phyloP scores from a whole-genome alignment of 345 rosid species.

The Salix koriyanagi region DNA sequence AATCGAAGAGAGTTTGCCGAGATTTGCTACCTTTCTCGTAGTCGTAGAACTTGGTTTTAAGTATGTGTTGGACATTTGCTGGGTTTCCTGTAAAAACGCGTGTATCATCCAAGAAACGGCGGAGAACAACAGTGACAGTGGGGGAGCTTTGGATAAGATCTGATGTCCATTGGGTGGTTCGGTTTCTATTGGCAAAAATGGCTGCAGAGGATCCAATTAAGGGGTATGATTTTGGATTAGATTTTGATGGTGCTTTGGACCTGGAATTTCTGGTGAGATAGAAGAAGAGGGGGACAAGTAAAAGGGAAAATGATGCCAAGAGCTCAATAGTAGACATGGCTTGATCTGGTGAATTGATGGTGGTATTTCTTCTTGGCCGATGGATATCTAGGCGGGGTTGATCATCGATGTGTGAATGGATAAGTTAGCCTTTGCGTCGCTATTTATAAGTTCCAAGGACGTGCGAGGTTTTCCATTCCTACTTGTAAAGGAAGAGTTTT shows the following conservation, averaged over 20 bases:
- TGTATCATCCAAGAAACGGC: conserved; percentile 29
- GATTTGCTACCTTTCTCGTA: conserved; percentile 50
- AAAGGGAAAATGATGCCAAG: neutral
- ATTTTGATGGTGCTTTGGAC: neutral
- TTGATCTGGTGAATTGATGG: conserved; percentile 38
- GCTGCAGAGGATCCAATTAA: conserved; percentile 43
- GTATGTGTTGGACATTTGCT: conserved; percentile 50
- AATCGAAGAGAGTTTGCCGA: conserved; percentile 35
- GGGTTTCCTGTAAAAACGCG: conserved; percentile 54
- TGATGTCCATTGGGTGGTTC: conserved; percentile 45
- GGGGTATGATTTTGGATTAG: conserved; percentile 38
- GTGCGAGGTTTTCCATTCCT: neutral
- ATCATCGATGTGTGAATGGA: neutral
- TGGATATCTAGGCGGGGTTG: neutral
- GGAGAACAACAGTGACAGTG: conserved; percentile 40
- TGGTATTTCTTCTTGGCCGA: neutral
- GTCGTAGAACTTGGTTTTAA: conserved; percentile 36
- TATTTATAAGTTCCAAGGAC: neutral
- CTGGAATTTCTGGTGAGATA: conserved; percentile 13
- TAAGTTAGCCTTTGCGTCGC: neutral
- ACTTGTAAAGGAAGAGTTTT: no score
- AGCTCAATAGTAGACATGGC: neutral
- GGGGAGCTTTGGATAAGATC: conserved; percentile 44
- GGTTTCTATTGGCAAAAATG: conserved; percentile 29
- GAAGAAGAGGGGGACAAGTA: conserved; percentile 28